Evolutionary conservation across 2,329 filamentous ascomycete species (phyloP), one percentile per base, ranked within the genome.

Genomic region (Scedosporium aurantiacum): DNA sequence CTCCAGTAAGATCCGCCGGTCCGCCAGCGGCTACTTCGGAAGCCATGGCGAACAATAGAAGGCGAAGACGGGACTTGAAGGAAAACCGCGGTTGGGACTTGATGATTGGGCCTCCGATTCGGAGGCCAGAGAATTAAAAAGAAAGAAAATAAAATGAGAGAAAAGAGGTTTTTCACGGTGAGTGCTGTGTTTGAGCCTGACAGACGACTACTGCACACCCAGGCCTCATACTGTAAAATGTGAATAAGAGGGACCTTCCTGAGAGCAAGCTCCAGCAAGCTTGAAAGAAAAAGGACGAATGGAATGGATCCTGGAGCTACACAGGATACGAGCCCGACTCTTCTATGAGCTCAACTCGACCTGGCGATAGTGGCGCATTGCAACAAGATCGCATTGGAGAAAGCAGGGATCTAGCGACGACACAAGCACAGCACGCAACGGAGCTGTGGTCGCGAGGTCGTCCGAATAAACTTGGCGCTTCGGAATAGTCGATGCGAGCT

Each of bases 1-100:
- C 60, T 23, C 61, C 50, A 27, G 63, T 63, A 57, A 63, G 55
- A 10, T 57, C 59, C 23, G 59, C 32, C 32, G 28, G n/a, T 14
- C 14, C 27, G n/a, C 56, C 59, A 5, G 37, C 37, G 32, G 45
- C 37, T 37, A 52, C 50, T 41, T 61, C 59, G 21, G 59, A 54
- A 16, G 59, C 59, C 59, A 61, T 61, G 52, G 40, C 14, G 41
- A 18, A 40, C 25, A 21, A 47, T 18, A 41, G 23, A 25, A 40
- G 10, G 40, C 18, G 21, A 52, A 10, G 43, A 25, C 8, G 21
- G 12, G 37, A 23, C 32, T 41, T 18, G 8, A 27, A 21, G 21
- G 37, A 37, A 32, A 8, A 21, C 32, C 27, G 27, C 23, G 32
- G 28, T n/a, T 37, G 55, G 27, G 28, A 37, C 32, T 32, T 16